Conservation (phyloP, 768 basidiomycete species). For the Candolleomyces efflorescens region DNA sequence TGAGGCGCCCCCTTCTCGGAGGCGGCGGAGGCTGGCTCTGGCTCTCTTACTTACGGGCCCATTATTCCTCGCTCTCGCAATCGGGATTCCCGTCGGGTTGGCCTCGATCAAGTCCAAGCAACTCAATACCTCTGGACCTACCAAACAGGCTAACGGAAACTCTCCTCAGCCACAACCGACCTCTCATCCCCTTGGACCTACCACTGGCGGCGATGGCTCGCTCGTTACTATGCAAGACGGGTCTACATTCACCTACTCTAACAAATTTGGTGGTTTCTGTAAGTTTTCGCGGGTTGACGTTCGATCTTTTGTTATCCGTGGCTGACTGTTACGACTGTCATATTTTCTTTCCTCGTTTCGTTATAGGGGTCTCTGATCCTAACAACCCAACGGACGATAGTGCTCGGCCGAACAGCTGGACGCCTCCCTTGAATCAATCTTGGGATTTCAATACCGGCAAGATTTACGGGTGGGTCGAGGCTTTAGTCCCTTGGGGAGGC, state of each 20-base stretch:
- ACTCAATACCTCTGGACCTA: not conserved
- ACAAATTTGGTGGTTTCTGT: constrained; percentile 77
- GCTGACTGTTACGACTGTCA: not conserved
- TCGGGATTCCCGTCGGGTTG: not conserved
- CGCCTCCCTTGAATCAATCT: constrained; percentile 68
- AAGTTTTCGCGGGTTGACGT: constrained; percentile 21
- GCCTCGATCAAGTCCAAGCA: not conserved
- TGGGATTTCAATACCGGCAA: constrained; percentile 70
- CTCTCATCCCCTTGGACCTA: constrained; percentile 15
- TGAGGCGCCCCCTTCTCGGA: not conserved
- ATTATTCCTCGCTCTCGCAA: not conserved
- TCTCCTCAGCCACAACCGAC: not conserved
- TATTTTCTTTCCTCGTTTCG: constrained; percentile 1
- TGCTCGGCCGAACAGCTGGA: constrained; percentile 75
- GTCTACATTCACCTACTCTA: constrained; percentile 68
- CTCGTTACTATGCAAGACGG: constrained; percentile 62
- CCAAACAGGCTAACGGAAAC: not conserved
- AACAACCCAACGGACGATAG: constrained; percentile 71
- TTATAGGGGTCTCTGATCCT: constrained; percentile 61
- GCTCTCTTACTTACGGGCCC: not conserved
- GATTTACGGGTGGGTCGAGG: constrained; percentile 49
- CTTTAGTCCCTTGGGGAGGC: no score
- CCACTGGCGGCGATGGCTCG: constrained; percentile 67
- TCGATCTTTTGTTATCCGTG: not conserved
- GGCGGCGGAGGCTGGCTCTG: not conserved